Evolutionary conservation across 2,329 filamentous ascomycete genomes (phyloP).

Genomic region (Alternaria sp.): DNA sequence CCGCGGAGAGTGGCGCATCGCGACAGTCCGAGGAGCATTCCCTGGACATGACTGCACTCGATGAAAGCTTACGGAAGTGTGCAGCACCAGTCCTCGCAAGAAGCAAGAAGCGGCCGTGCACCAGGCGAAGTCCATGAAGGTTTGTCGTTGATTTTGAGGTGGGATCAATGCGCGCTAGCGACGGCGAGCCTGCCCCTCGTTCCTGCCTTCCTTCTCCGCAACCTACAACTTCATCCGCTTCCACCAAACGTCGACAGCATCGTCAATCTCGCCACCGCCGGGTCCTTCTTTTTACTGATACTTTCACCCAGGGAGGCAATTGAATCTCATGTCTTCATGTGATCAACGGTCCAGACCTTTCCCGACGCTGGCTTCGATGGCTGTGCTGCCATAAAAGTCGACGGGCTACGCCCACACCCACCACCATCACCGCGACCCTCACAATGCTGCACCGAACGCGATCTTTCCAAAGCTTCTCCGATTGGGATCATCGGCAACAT

Average conservation of each 20-base stretch:
- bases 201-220: neutral
- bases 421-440: neutral
- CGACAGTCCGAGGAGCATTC: neutral
- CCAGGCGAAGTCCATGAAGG: neutral
- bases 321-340: neutral
- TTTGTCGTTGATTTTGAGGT: constrained; percentile 7
- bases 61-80: neutral
- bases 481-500: neutral
- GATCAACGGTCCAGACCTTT: neutral
- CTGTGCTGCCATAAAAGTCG: neutral
- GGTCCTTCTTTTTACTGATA: neutral
- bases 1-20: neutral
- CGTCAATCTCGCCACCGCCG: neutral
- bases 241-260: neutral
- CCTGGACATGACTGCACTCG: neutral
- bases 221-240: neutral
- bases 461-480: neutral
- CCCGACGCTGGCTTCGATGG: neutral
- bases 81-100: neutral
- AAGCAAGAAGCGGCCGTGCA: neutral
- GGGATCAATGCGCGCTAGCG: constrained; percentile 7
- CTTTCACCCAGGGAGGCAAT: too few relatives aligned
- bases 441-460: neutral
- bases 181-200: neutral
- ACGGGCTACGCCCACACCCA: neutral